Percentiles rank a stretch among this genome's conserved stretches.
phyloP scores from a whole-genome alignment of 2,329 filamentous ascomycete species.

The Talaromyces albobiverticillius region DNA sequence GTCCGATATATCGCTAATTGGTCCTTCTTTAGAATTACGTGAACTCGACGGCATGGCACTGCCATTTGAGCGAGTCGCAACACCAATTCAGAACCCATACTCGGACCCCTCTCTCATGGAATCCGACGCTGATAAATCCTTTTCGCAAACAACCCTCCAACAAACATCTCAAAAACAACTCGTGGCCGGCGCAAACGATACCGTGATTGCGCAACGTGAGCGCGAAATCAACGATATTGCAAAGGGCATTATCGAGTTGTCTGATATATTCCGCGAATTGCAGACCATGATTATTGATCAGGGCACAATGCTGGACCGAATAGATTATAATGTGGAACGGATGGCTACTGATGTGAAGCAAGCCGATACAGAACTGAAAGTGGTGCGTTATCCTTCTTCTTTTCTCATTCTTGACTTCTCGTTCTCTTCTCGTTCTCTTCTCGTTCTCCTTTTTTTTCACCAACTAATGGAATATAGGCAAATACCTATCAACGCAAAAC shows the following conservation, averaged over 20 bases:
- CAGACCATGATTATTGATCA: conserved; percentile 95
- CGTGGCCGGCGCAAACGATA: conserved; percentile 63
- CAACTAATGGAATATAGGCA: too few species aligned
- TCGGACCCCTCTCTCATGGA: conserved; percentile 86
- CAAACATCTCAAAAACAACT: conserved; percentile 60
- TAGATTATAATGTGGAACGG: conserved; percentile 96
- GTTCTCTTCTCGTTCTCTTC: too few species aligned
- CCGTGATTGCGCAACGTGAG: conserved; percentile 84
- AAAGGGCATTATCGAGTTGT: conserved; percentile 94
- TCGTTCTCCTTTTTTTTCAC: too few species aligned
- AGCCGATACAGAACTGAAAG: conserved; percentile 86
- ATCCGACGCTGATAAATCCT: conserved; percentile 87
- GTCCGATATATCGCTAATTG: conserved; percentile 1
- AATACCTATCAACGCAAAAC: conserved; percentile 84
- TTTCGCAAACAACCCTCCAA: conserved; percentile 84
- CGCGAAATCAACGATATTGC: conserved; percentile 97
- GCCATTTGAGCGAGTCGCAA: conserved; percentile 50
- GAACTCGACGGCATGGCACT: conserved; percentile 63
- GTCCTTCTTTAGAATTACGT: conserved; percentile 60
- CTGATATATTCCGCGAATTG: conserved; percentile 93
- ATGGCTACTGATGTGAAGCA: conserved; percentile 93
- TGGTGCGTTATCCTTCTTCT: conserved; percentile 51
- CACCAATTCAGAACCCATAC: conserved; percentile 62
- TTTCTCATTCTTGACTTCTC: too few species aligned
- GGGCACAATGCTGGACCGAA: conserved; percentile 86